Conservation (phyloP, 352 stramenopile species). For the Globisporangium cylindrosporum region DNA sequence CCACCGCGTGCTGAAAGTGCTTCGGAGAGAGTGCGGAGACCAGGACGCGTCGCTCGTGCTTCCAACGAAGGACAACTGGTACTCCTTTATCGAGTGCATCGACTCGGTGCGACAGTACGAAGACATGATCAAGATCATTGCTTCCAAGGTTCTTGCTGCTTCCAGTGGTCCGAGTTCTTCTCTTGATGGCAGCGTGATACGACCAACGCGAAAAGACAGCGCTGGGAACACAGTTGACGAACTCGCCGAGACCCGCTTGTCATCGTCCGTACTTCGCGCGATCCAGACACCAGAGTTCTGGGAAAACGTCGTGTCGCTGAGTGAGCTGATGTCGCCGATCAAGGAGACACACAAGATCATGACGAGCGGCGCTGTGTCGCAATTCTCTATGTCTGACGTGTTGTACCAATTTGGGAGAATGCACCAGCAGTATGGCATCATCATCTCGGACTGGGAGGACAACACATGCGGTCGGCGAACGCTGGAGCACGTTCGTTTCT, state of each 20-base stretch:
- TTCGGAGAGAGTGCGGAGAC: slow-evolving; percentile 67
- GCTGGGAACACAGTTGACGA: slow-evolving; percentile 44
- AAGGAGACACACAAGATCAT: slow-evolving; percentile 77
- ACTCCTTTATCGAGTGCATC: slow-evolving; percentile 79
- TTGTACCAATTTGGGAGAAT: slow-evolving; percentile 81
- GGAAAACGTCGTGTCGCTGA: slow-evolving; percentile 70
- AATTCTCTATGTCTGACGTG: slow-evolving; percentile 63
- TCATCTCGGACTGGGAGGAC: slow-evolving; percentile 71
- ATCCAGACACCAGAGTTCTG: slow-evolving; percentile 71
- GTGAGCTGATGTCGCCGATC: slow-evolving; percentile 73
- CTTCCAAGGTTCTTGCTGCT: slow-evolving; percentile 44
- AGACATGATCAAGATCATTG: slow-evolving; percentile 84
- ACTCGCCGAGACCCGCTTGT: slow-evolving; percentile 36
- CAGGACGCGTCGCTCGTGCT: slow-evolving; percentile 47
- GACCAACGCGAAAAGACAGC: slow-evolving; percentile 38
- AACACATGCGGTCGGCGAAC: slow-evolving; percentile 40
- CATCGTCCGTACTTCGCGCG: slow-evolving; percentile 38
- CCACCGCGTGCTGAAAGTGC: slow-evolving; percentile 43
- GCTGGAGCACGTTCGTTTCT: slow-evolving; percentile 53
- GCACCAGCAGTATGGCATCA: slow-evolving; percentile 68
- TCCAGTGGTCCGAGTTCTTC: slow-evolving; percentile 1
- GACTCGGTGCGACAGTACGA: slow-evolving; percentile 79
- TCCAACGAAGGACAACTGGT: slow-evolving; percentile 50
- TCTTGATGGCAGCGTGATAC: slow-evolving; percentile 2
- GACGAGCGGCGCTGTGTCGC: slow-evolving; percentile 26